A percentile compares a stretch with the other conserved stretches of the same genome.
phyloP scores from a whole-genome alignment of 208 protist genomes.

The Acanthamoeba lenticulata region DNA sequence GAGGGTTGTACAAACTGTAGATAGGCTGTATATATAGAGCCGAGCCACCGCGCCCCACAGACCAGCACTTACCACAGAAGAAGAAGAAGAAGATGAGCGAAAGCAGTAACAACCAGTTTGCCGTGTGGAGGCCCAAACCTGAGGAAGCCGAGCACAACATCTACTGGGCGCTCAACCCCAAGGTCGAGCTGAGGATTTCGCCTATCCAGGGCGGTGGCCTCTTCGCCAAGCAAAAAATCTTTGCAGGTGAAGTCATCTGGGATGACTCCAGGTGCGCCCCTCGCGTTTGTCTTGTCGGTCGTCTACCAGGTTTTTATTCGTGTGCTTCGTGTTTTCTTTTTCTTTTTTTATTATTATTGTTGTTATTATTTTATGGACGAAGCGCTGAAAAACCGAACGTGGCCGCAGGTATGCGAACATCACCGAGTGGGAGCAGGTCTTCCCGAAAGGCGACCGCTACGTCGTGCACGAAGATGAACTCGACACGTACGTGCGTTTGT shows the following conservation, averaged over 20 bases:
- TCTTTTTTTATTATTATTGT: not conserved
- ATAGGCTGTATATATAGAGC: too few species aligned
- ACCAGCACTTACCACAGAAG: not conserved
- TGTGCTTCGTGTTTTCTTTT: not conserved
- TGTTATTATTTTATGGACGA: not conserved
- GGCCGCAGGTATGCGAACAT: constrained; percentile 35
- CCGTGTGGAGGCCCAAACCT: constrained; percentile 31
- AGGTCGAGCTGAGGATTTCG: constrained; percentile 64
- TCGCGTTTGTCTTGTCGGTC: too few species aligned
- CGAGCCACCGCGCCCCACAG: not conserved
- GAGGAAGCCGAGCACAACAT: constrained; percentile 57
- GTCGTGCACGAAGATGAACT: constrained; percentile 60
- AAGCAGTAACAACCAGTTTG: not conserved
- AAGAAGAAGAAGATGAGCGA: constrained; percentile 6
- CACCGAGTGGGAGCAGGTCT: constrained; percentile 11
- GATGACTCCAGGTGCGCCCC: constrained; percentile 18
- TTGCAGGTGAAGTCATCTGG: constrained; percentile 52
- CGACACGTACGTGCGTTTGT: not conserved
- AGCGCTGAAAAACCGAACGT: not conserved
- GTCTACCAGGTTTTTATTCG: not conserved
- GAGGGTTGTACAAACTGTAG: too few species aligned
- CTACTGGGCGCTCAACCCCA: constrained; percentile 61
- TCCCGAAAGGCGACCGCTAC: constrained; percentile 46
- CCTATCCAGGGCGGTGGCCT: constrained; percentile 64
- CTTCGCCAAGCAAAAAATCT: constrained; percentile 60